Base-by-base conservation (phyloP, 352 stramenopile species). In the Pythium volutum region DNA sequence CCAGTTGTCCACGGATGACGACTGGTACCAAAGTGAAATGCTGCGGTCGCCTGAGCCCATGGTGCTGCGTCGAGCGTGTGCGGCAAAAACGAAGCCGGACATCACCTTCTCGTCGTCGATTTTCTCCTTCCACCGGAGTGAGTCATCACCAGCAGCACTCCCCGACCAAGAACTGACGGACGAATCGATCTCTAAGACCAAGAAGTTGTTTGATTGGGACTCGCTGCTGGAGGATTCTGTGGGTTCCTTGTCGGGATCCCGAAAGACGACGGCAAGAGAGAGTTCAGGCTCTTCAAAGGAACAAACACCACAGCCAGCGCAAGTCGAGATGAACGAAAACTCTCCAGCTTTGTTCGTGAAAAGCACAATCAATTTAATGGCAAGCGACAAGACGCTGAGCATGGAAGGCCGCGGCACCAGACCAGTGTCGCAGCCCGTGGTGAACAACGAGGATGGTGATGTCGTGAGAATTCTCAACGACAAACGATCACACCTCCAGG, bases 131-230 rank as follows among this genome's bases (percentile, higher is more conserved):
- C 20, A 55, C 11, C 26, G 36, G 15, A 25, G 20, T 22, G 29
- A 18, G 14, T 4, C 45, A 9, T 26, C 38, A 38, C 20, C 25
- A 14, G 18, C 42, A 15, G 14, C 14, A 43, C 18, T 20, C 36
- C 14, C 36, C 7, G 36, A 43, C 18, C 36, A 39, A 27, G n/a
- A 34, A 34, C n/a, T n/a, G 8, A 7, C 11, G 0, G 26, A 55
- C 11, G 34, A 55, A 20, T 41, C 18, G 7, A 31, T n/a, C 29
- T 55, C 29, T 5, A 9, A 18, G 23, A 29, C 9, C 10, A 56
- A 46, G 20, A 45, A 46, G 16, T 3, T 89, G 14, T 89, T 85
- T 51, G 74, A 85, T 36, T 88, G 85, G 58, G 75, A 82, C 11
- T 81, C 74, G n/a, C 45, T 88, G 1, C 60, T 90, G 5, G 48